Percentiles rank a stretch among this genome's conserved stretches.
phyloP scores from a whole-genome alignment of 2,329 filamentous ascomycete species.

The Pseudogymnoascus sp. region DNA sequence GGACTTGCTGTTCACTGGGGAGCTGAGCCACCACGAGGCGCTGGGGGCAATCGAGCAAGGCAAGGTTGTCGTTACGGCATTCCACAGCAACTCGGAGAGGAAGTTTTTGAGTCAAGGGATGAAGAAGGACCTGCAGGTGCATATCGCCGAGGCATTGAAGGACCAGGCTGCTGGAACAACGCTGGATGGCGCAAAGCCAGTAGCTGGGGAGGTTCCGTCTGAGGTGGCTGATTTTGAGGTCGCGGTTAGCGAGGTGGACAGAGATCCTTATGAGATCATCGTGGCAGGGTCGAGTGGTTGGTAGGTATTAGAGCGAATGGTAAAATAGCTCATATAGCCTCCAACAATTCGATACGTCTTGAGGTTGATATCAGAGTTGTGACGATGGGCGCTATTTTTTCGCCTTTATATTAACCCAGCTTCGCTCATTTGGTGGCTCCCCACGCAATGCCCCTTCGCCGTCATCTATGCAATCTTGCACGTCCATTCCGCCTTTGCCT shows the following conservation, averaged over 20 bases:
- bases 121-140: slow-evolving; percentile 53
- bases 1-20: slow-evolving; percentile 82
- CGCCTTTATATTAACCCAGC: slow-evolving; percentile 20
- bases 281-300: slow-evolving; percentile 4
- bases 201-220: slow-evolving; percentile 16
- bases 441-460: slow-evolving; percentile 26
- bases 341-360: background rate
- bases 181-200: slow-evolving; percentile 21
- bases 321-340: background rate
- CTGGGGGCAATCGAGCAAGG: slow-evolving; percentile 79
- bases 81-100: slow-evolving; percentile 90
- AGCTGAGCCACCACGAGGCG: slow-evolving; percentile 89
- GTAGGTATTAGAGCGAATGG: background rate
- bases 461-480: slow-evolving; percentile 29
- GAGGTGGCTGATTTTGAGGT: slow-evolving; percentile 40
- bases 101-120: slow-evolving; percentile 70
- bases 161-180: slow-evolving; percentile 32
- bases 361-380: background rate
- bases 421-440: slow-evolving; percentile 17
- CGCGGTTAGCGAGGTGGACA: slow-evolving; percentile 69
- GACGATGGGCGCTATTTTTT: slow-evolving; percentile 10
- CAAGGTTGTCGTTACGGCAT: slow-evolving; percentile 73
- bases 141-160: slow-evolving; percentile 51
- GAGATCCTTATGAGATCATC: slow-evolving; percentile 81
- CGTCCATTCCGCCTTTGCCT: slow-evolving; percentile 28